Evolutionary conservation across 2,329 filamentous ascomycete species (phyloP).

Genomic region (Massarina eburnea): DNA sequence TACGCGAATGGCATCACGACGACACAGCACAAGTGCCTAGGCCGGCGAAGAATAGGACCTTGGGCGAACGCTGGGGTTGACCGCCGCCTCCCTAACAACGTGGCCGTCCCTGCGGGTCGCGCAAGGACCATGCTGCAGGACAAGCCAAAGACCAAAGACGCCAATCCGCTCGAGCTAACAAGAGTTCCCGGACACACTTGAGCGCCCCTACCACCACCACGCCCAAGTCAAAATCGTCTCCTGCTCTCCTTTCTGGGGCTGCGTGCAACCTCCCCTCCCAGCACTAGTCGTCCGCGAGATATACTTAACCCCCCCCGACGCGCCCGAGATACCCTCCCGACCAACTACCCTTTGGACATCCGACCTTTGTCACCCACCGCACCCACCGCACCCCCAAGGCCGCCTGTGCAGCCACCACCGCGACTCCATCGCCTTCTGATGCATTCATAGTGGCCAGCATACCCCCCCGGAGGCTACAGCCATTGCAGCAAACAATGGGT

Average conservation of each 20-base stretch:
- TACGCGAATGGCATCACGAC: too few relatives aligned
- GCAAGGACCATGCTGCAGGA: neutral
- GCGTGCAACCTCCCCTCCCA: neutral
- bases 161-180: constrained; percentile 4
- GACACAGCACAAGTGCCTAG: too few relatives aligned
- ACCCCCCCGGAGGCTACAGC: constrained; percentile 19
- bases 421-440: constrained; percentile 18
- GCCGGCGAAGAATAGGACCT: too few relatives aligned
- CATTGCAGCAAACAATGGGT: constrained; percentile 65
- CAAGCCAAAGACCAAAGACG: neutral
- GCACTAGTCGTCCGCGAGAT: constrained; percentile 11
- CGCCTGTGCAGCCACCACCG: constrained; percentile 10
- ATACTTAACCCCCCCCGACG: too few relatives aligned
- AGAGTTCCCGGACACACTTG: constrained; percentile 8
- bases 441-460: constrained; percentile 23
- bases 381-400: constrained; percentile 7
- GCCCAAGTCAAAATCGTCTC: constrained; percentile 20
- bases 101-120: neutral
- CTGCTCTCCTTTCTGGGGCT: constrained; percentile 15
- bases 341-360: neutral
- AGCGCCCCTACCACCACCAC: constrained; percentile 25
- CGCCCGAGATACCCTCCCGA: neutral
- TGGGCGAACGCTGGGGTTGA: too few relatives aligned
- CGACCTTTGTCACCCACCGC: constrained; percentile 8
- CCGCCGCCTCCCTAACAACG: too few relatives aligned